A percentile compares a stretch with the other conserved stretches of the same genome.
phyloP scores from a whole-genome alignment of 2,329 filamentous ascomycete species.

The Orbilia ellipsospora region DNA sequence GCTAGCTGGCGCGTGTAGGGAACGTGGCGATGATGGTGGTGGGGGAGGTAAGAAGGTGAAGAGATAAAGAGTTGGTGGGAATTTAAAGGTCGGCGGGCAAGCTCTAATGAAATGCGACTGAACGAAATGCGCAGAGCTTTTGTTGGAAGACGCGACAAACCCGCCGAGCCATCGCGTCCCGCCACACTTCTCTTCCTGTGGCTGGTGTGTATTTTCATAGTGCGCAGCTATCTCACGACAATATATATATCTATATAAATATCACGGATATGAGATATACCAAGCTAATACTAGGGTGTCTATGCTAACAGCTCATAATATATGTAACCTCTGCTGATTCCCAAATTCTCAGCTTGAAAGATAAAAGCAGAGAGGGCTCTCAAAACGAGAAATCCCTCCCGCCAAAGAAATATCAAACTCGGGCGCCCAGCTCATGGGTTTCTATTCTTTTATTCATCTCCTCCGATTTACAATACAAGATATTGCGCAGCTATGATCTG shows the following conservation, averaged over 20 bases:
- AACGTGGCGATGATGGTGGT: constrained; percentile 15
- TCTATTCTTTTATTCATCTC: constrained; percentile 40
- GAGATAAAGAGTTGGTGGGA: background rate
- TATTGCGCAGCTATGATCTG: constrained; percentile 27
- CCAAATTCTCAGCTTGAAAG: constrained; percentile 54
- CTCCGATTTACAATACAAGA: constrained; percentile 38
- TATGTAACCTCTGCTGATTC: constrained; percentile 56
- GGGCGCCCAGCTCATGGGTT: constrained; percentile 55
- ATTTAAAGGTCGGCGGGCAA: background rate
- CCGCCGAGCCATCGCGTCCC: constrained; percentile 26
- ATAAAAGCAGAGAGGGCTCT: constrained; percentile 35
- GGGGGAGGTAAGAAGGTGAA: constrained; percentile 1
- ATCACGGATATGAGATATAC: background rate
- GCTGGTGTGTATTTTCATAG: background rate
- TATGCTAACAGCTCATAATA: background rate
- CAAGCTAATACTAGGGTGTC: constrained; percentile 1
- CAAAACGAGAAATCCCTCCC: constrained; percentile 46
- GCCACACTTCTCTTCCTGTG: constrained; percentile 5
- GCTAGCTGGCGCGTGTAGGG: background rate
- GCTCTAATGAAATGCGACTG: constrained; percentile 21
- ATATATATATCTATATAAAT: too few species aligned
- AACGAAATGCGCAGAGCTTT: constrained; percentile 24
- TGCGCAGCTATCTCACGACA: background rate
- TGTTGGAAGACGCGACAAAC: constrained; percentile 55
- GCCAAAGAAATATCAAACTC: constrained; percentile 54